phyloP scores from a whole-genome alignment of 257 asterid genomes.

The Gardenia jasminoides region DNA sequence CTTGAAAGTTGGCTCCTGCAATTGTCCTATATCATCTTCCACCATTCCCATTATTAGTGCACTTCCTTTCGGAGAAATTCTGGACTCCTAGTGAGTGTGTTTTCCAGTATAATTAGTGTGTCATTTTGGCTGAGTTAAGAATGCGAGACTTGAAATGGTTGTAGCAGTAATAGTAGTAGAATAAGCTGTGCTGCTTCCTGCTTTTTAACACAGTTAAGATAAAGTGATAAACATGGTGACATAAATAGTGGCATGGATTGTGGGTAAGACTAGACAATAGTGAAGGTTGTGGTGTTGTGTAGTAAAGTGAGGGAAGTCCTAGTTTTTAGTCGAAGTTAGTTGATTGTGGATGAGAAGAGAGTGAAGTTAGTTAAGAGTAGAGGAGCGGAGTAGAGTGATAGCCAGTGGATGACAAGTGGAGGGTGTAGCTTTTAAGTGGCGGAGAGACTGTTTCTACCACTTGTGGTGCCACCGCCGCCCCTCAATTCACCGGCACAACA shows the following conservation, averaged over 20 bases:
- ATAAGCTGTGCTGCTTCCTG: not conserved
- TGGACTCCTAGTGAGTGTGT: not conserved
- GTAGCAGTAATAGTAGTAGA: not conserved
- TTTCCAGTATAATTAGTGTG: not conserved
- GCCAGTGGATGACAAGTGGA: slow-evolving; percentile 36
- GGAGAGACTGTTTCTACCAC: slow-evolving; percentile 34
- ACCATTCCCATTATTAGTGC: not conserved
- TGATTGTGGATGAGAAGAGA: slow-evolving; percentile 49
- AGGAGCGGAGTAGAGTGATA: slow-evolving; percentile 22
- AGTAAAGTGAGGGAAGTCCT: slow-evolving; percentile 53
- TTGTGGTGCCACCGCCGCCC: slow-evolving; percentile 30
- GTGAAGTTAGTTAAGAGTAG: slow-evolving; percentile 20
- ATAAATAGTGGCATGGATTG: slow-evolving; percentile 29
- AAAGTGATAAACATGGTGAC: not conserved
- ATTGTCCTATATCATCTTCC: slow-evolving; percentile 4
- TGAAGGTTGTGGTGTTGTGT: slow-evolving; percentile 21
- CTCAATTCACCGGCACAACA: slow-evolving; percentile 4
- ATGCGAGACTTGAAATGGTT: slow-evolving; percentile 2
- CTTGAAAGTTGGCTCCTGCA: slow-evolving; percentile 19
- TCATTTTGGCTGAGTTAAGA: not conserved
- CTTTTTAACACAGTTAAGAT: too few relatives aligned
- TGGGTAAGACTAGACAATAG: slow-evolving; percentile 25
- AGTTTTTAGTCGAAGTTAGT: slow-evolving; percentile 50
- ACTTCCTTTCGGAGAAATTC: not conserved
- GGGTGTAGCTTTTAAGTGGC: slow-evolving; percentile 26